Percentiles rank a stretch among this genome's conserved stretches.
Conservation (phyloP, 1,284 basidiomycete genomes). For the Rhizoctonia solani region DNA sequence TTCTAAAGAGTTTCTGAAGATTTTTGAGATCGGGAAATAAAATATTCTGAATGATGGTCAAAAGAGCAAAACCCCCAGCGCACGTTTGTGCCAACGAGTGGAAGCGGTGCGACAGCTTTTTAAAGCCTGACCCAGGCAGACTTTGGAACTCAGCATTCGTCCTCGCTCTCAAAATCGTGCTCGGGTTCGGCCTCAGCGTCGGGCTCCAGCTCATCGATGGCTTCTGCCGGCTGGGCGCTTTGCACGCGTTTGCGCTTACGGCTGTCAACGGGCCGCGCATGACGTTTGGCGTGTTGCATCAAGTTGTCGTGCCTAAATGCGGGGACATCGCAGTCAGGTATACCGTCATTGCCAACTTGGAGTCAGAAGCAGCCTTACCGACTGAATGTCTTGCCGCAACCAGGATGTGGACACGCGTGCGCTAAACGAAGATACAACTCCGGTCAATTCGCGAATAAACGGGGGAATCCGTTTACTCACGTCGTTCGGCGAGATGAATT, state of each 20-base stretch:
- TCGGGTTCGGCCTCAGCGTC: too few relatives aligned
- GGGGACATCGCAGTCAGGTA: too few relatives aligned
- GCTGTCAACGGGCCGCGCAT: conserved; percentile 43
- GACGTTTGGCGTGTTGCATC: conserved; percentile 70
- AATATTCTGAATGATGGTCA: too few relatives aligned
- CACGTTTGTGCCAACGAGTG: too few relatives aligned
- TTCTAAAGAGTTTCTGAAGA: too few relatives aligned
- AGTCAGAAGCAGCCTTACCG: conserved; percentile 55
- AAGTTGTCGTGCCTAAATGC: conserved; percentile 68
- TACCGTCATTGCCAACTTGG: too few relatives aligned
- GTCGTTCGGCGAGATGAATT: conserved; percentile 28
- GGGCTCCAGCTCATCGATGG: conserved; percentile 78
- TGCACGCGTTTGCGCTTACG: conserved; percentile 5
- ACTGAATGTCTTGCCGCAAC: conserved; percentile 81
- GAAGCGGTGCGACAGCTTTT: too few relatives aligned
- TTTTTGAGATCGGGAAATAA: too few relatives aligned
- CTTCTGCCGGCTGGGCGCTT: conserved; percentile 20
- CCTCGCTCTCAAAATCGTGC: conserved; percentile 96
- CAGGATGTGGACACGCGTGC: conserved; percentile 73
- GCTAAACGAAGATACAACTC: conserved; percentile 51
- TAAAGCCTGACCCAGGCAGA: too few relatives aligned
- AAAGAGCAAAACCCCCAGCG: too few relatives aligned
- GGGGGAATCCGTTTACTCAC: neutral
- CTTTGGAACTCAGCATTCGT: conserved; percentile 99
- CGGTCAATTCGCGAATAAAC: too few relatives aligned